A percentile compares a stretch with the other conserved stretches of the same genome.
phyloP scores from a whole-genome alignment of 1,284 basidiomycete species.

The Irpex sp. region DNA sequence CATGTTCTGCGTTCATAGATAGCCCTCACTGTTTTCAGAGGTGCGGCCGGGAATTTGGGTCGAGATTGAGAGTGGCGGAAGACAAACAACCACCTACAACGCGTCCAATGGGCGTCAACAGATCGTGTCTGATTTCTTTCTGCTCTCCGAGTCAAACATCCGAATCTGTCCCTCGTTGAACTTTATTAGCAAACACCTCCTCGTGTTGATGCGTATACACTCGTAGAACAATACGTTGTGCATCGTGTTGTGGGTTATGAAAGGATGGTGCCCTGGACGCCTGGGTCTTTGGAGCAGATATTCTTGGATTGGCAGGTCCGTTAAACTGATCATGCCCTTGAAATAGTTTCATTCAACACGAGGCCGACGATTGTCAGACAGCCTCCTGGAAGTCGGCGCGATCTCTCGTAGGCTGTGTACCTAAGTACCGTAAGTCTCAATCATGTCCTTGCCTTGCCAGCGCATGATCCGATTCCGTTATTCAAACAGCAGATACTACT shows the following conservation, averaged over 20 bases:
- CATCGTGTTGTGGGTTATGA: not conserved
- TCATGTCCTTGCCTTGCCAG: no score
- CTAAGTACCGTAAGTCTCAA: no score
- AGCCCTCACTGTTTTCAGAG: not conserved
- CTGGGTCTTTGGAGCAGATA: not conserved
- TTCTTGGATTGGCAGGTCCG: not conserved
- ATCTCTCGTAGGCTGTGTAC: not conserved
- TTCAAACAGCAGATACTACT: no score
- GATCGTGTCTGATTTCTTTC: not conserved
- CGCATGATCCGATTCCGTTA: no score
- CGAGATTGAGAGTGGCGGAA: not conserved
- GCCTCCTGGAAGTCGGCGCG: not conserved
- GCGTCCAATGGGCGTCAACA: not conserved
- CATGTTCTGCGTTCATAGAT: conserved; percentile 12
- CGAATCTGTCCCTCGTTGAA: not conserved
- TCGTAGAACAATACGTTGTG: not conserved
- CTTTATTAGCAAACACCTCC: not conserved
- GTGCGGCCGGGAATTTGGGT: not conserved
- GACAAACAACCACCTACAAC: not conserved
- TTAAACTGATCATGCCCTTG: not conserved
- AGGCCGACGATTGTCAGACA: not conserved
- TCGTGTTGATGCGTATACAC: not conserved
- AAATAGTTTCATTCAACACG: not conserved
- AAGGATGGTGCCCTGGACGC: not conserved
- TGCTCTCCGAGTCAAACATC: not conserved